Percentiles rank a stretch among this genome's conserved stretches.
These are phyloP conservation scores for Dryadomyces quercivorus DNA, from an alignment of 2,329 filamentous ascomycete species.

Conservation along the genomic window DNA sequence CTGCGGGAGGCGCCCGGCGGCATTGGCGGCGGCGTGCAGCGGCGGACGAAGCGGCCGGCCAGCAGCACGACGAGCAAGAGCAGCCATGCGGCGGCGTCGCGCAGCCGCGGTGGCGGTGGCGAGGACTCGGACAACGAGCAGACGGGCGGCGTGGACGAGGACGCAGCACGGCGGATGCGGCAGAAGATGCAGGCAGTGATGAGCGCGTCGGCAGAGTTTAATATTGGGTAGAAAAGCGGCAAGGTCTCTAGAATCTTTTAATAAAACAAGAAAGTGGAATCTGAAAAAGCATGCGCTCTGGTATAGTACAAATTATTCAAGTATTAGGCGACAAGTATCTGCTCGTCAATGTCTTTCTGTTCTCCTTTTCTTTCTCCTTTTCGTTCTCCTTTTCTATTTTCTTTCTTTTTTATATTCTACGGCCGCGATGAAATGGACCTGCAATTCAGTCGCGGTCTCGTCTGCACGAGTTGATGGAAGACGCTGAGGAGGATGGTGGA, in stretches of 20 bases:
- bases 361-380: background rate
- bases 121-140: constrained; percentile 8
- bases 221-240: constrained; percentile 11
- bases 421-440: background rate
- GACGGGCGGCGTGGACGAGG: constrained; percentile 26
- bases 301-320: constrained; percentile 1
- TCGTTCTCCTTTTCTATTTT: background rate
- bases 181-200: constrained; percentile 16
- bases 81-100: constrained; percentile 17
- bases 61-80: constrained; percentile 14
- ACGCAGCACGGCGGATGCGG: constrained; percentile 44
- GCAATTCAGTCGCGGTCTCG: background rate
- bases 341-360: background rate
- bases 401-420: too few relatives aligned
- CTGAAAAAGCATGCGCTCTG: background rate
- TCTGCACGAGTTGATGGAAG: constrained; percentile 3
- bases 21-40: constrained; percentile 51
- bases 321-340: background rate
- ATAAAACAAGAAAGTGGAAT: background rate
- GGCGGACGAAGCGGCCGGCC: constrained; percentile 26
- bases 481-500: constrained; percentile 8
- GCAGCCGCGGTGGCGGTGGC: constrained; percentile 4
- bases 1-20: constrained; percentile 78
- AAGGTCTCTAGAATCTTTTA: background rate
- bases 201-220: constrained; percentile 14